Percentiles rank a stretch among this genome's conserved stretches.
These are phyloP conservation scores for Malassezia sympodialis DNA, from an alignment of 1,284 basidiomycete genomes.

Conservation along the genomic window DNA sequence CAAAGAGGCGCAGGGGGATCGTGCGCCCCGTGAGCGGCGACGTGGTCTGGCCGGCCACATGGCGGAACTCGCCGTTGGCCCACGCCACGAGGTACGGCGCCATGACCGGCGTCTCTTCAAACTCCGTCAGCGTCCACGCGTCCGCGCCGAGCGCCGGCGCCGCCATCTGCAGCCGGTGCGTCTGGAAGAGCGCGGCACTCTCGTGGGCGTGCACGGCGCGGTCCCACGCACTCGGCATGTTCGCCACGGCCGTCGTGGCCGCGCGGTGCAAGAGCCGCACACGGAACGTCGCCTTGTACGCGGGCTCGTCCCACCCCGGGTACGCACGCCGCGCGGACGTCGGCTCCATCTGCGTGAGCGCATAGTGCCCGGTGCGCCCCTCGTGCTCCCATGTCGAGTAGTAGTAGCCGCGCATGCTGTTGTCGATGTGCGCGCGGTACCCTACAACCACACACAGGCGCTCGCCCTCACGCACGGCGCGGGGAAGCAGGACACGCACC, in stretches of 20 bases:
- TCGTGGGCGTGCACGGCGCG: conserved; percentile 28
- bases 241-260: conserved; percentile 59
- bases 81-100: conserved; percentile 84
- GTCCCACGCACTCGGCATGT: conserved; percentile 57
- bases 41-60: conserved; percentile 65
- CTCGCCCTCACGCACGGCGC: conserved; percentile 30
- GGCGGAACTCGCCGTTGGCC: conserved; percentile 71
- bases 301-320: conserved; percentile 78
- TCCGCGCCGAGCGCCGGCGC: conserved; percentile 50
- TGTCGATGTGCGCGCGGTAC: conserved; percentile 36
- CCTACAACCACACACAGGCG: conserved; percentile 33
- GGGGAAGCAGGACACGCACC: conserved; percentile 30
- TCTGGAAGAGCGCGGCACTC: conserved; percentile 35
- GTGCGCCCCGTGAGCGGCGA: conserved; percentile 72
- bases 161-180: conserved; percentile 58
- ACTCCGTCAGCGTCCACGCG: conserved; percentile 47
- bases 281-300: conserved; percentile 74
- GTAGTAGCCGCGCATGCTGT: conserved; percentile 42
- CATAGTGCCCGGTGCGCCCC: conserved; percentile 49
- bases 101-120: conserved; percentile 54
- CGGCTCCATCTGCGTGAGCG: conserved; percentile 56
- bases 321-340: conserved; percentile 62
- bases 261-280: conserved; percentile 75
- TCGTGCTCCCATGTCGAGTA: conserved; percentile 47
- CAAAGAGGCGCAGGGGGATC: conserved; percentile 73